Evolutionary conservation across 2,329 filamentous ascomycete genomes (phyloP), one percentile per base, ranked within the genome.

Genomic region (Parastagonospora avenae): DNA sequence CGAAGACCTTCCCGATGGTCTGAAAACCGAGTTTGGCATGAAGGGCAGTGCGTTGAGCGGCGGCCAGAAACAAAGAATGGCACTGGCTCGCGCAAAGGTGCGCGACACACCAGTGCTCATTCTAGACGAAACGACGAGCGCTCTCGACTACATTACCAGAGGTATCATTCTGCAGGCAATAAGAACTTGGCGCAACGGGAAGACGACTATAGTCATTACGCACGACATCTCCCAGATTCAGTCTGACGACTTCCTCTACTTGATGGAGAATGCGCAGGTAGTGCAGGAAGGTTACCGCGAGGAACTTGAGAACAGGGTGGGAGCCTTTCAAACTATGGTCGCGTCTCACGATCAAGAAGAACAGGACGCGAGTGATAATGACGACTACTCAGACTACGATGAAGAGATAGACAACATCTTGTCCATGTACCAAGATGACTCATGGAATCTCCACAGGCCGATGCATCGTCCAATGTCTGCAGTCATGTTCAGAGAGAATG

Each of bases 191-290:
- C 82, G 94, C 16, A 77, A 76, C 31, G 87, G 83, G 0, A 94
- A 90, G 69, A 97, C 92, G 0, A 97, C 93, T 0, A 90, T 97
- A 44, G 85, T 97, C 59, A 93, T 97, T 62, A 97, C 94, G 0
- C 93, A 97, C 65, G 91, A 97, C 57, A 82, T 94, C 29, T 82
- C 85, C 0, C 89, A 93, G 59, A 93, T 97, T 8, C 71, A 76
- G 4, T 76, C 84, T 0, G 71, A 85, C 0, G 92, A 97, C 56
- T 92, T 88, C 55, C 82, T 95, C 0, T 96, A 92, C 59, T 82
- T 96, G 9, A 77, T 97, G 68, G 87, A 93, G 29, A 75, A 85
- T 9, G 88, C 90, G 0, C 69, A 68, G 0, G 77, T 96, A 0
- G 81, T 88, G 0, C 85, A 92, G 62, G 79, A 89, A 60, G 93